Evolutionary conservation across 2,329 filamentous ascomycete genomes (phyloP), one percentile per base, ranked within the genome.

Genomic region (Madurella mycetomatis): DNA sequence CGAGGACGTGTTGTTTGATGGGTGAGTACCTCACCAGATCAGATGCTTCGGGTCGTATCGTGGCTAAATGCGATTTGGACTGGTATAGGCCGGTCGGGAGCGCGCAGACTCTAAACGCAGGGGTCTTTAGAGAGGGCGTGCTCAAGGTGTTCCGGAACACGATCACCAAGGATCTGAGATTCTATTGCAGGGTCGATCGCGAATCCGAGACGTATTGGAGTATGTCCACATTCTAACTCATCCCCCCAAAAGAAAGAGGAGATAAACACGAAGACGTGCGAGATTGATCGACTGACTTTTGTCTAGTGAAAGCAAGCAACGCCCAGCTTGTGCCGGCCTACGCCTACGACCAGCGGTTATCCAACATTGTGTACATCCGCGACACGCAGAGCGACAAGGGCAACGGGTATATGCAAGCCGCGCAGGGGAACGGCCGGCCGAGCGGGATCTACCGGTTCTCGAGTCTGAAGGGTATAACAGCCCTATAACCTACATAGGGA

Each of bases 81-180:
- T 8, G n/a, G 7, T 25, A 25, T 19, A 64, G 62, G 11, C 62
- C 54, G 1, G 61, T 66, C 8, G 63, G 64, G 34, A 64, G 58
- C 48, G 51, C 64, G 9, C 58, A 54, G 19, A 57, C 56, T 1
- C 58, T 66, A 12, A 56, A 47, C 5, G 42, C 58, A 2, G 60
- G 60, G 4, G 46, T 50, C 11, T 67, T 65, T 16, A 51, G 57
- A 15, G 59, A 62, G 11, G 64, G 61, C 2, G 53, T 60, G 18
- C 54, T 67, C 9, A 67, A 66, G 42, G 64, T 66, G n/a, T 67
- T 67, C 46, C 57, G 65, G 1, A 66, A 66, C 34, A 65, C 54
- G 0, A 41, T 65, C 1, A 62, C 60, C 1, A 60, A 62, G 30
- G 65, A 66, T 41, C 49, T 67, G 2, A 47, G 65, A 30, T 67